Base-by-base conservation (phyloP, 2,329 filamentous ascomycete genomes). In the Aspergillus thermomutatus region DNA sequence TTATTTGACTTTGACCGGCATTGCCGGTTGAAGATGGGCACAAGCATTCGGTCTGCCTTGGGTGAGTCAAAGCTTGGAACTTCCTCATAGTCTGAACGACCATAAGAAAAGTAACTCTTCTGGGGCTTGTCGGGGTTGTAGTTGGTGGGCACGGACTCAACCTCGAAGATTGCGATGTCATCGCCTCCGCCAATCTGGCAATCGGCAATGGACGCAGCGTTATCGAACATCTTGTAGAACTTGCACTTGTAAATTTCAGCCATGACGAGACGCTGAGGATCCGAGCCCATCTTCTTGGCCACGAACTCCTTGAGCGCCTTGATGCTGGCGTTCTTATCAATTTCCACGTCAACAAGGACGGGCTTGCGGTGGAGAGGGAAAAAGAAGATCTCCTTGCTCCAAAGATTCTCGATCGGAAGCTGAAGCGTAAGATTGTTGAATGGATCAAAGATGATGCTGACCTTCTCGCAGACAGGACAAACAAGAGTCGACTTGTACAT, bases 401-500 rank as follows among this genome's bases (percentile, higher is more conserved):
- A 96, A 47, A 91, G 83, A 62, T 88, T 92, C 71, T 94, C 89
- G 54, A 96, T 85, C 0, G 94, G 94, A 34, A 99, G 79, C 56
- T 95, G 94, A 25, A 99, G 79, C 0, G 94, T 97, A 57, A 99
- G 78, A 63, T 95, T 94, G 73, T 92, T 97, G 80, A 96, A 99
- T 0, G 94, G 94, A 71, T 99, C 94, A 69, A 99, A 99, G 0
- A 94, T 97, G 66, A 99, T 96, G 83, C 92, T 97, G 75, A 97
- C 89, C 77, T 97, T 99, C 65, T 88, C 83, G 72, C 94, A 99
- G 7, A 83, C 84, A 0, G 94, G 94, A 69, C 94, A 99, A 61
- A 94, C 88, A 61, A 99, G 83, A 0, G 93, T 97, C 47, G 95
- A 97, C 78, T 97, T 97, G 83, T 97, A 99, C 83, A 97, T 91